A percentile compares a stretch with the other conserved stretches of the same genome.
Evolutionary conservation across 176 grass and related monocot species (phyloP).

Genomic region (Raddia distichophylla): DNA sequence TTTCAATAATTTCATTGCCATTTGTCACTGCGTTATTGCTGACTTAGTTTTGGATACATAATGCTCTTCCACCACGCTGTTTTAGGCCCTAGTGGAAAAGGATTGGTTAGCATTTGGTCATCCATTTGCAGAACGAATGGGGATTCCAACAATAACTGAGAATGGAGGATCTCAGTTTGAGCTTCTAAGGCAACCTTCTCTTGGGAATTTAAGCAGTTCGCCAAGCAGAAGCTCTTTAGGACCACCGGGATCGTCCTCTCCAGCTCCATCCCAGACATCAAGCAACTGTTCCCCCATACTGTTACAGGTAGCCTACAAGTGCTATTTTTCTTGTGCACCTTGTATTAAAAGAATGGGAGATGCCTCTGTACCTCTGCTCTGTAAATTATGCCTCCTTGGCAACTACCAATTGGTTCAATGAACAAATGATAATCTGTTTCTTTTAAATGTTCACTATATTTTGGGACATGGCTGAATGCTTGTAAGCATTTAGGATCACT

Average conservation of each 20-base stretch:
- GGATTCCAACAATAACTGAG: constrained; percentile 79
- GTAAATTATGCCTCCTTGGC: not conserved
- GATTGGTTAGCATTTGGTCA: constrained; percentile 99
- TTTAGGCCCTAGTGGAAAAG: constrained; percentile 93
- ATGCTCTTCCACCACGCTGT: constrained; percentile 30
- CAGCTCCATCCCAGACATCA: constrained; percentile 75
- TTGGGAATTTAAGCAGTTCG: constrained; percentile 75
- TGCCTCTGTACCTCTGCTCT: constrained; percentile 2
- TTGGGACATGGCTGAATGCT: not conserved
- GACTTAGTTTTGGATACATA: constrained; percentile 36
- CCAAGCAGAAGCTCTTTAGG: constrained; percentile 67
- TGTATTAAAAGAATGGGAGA: constrained; percentile 20
- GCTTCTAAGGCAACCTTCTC: constrained; percentile 77
- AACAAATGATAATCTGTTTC: constrained; percentile 23
- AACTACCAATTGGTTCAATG: constrained; percentile 36
- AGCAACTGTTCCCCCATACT: constrained; percentile 88
- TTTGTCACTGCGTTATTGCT: not conserved
- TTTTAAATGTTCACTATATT: constrained; percentile 32
- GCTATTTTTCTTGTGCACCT: not conserved
- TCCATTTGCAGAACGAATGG: constrained; percentile 96
- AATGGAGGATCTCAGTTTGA: constrained; percentile 61
- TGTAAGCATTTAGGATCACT: constrained; percentile 1
- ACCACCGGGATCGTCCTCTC: constrained; percentile 45
- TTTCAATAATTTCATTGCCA: not conserved
- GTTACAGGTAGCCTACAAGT: constrained; percentile 77